phyloP scores from a whole-genome alignment of 148 eudicot species.

The Linanthus parryae region DNA sequence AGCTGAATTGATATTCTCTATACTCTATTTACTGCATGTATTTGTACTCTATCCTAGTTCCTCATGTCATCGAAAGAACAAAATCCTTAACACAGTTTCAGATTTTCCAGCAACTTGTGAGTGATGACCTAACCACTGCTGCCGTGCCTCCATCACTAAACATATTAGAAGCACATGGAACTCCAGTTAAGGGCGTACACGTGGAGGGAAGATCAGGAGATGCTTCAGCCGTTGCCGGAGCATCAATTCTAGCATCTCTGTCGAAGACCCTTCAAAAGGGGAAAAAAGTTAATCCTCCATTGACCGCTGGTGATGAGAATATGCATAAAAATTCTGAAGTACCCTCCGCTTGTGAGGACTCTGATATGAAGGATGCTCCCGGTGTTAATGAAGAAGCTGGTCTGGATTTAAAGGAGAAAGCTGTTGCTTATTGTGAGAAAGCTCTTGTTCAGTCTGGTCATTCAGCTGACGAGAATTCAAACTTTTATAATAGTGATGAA shows the following conservation, averaged over 20 bases:
- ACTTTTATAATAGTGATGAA: slow-evolving; percentile 28
- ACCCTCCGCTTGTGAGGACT: slow-evolving; percentile 45
- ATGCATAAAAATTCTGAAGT: slow-evolving; percentile 41
- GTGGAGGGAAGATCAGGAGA: slow-evolving; percentile 58
- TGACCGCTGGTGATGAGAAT: slow-evolving; percentile 51
- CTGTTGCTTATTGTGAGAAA: slow-evolving; percentile 37
- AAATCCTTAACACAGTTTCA: slow-evolving; percentile 12
- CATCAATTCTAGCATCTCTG: slow-evolving; percentile 66
- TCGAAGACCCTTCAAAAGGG: no score
- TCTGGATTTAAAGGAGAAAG: no score
- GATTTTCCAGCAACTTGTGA: slow-evolving; percentile 69
- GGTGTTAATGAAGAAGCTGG: slow-evolving; percentile 38
- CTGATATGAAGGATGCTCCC: slow-evolving; percentile 57
- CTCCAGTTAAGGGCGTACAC: slow-evolving; percentile 46
- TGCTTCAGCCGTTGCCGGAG: slow-evolving; percentile 65
- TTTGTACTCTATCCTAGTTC: neutral
- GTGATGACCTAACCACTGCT: slow-evolving; percentile 35
- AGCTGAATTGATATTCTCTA: neutral
- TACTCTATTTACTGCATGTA: neutral
- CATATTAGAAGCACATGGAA: slow-evolving; percentile 61
- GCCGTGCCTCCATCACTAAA: slow-evolving; percentile 46
- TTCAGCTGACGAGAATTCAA: slow-evolving; percentile 40
- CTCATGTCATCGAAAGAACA: no score
- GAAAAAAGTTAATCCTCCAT: no score
- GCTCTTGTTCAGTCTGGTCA: slow-evolving; percentile 22